Evolutionary conservation across 192 early-diverging fungal genomes (phyloP).

Genomic region (Backusella circina): DNA sequence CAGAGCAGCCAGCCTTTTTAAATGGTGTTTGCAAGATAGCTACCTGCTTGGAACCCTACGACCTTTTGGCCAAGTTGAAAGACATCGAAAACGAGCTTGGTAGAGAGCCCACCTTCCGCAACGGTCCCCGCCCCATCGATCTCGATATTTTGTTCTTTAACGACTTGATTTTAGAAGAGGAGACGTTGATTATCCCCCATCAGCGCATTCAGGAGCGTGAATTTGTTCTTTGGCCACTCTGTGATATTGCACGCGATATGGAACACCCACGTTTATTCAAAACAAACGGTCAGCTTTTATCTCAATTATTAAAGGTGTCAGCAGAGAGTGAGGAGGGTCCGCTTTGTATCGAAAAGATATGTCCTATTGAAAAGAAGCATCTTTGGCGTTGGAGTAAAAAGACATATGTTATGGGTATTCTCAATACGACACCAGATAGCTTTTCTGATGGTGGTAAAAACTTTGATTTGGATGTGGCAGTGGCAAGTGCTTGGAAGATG

Average conservation of each 20-base stretch:
- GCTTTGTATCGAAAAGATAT: constrained; percentile 50
- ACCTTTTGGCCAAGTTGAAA: constrained; percentile 75
- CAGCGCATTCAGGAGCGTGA: constrained; percentile 83
- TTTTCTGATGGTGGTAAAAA: constrained; percentile 92
- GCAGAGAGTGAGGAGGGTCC: constrained; percentile 31
- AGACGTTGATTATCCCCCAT: constrained; percentile 87
- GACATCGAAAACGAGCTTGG: constrained; percentile 82
- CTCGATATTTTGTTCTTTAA: constrained; percentile 97
- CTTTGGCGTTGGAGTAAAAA: constrained; percentile 59
- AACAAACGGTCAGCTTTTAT: constrained; percentile 69
- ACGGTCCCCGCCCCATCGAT: constrained; percentile 93
- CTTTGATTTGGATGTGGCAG: constrained; percentile 59
- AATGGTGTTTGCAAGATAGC: constrained; percentile 85
- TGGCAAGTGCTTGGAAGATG: constrained; percentile 63
- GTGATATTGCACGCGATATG: constrained; percentile 87
- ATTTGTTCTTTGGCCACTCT: constrained; percentile 92
- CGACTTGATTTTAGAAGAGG: constrained; percentile 56
- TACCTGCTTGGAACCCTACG: constrained; percentile 73
- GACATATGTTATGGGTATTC: constrained; percentile 92
- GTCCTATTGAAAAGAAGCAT: constrained; percentile 38
- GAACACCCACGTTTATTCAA: constrained; percentile 87
- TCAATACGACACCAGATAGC: constrained; percentile 96
- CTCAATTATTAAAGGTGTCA: constrained; percentile 49
- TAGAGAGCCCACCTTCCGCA: constrained; percentile 57
- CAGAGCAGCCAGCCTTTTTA: constrained; percentile 88